Evolutionary conservation across 345 rosid genomes (phyloP).

Genomic region (Salix udensis): DNA sequence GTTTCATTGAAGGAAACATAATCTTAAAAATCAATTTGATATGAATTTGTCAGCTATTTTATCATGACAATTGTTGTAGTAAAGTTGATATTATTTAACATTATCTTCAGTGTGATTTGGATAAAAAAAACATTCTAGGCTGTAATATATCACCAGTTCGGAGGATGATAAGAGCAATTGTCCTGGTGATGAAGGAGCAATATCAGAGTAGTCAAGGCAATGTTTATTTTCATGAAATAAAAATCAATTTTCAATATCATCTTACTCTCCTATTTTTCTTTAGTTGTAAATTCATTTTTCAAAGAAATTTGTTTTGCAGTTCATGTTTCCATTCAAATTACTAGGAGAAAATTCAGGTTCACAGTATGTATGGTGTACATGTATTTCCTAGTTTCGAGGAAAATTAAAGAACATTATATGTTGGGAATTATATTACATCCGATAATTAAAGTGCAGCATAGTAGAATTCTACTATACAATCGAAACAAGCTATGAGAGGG

Average conservation of each 20-base stretch:
- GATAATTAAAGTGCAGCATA: neutral
- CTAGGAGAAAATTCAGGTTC: no score
- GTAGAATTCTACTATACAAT: neutral
- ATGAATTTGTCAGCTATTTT: neutral
- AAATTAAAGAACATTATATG: no score
- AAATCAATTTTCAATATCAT: neutral
- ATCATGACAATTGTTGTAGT: accelerated
- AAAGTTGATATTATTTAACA: neutral
- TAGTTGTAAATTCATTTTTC: neutral
- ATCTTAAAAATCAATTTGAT: neutral
- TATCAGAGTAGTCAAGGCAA: no score
- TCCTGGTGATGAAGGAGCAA: neutral
- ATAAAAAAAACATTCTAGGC: neutral
- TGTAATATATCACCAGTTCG: neutral
- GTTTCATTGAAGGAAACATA: slow-evolving; percentile 30
- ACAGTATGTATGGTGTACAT: neutral
- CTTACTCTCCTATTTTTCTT: no score
- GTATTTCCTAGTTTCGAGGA: neutral
- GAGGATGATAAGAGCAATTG: neutral
- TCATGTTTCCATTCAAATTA: neutral
- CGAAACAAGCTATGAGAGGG: neutral
- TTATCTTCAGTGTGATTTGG: neutral
- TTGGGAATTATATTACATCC: neutral
- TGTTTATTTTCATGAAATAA: no score
- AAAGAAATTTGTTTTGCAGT: neutral